These are phyloP conservation scores for Mucor sp. DNA, from an alignment of 371 early-diverging fungal genomes.

Conservation along the genomic window DNA sequence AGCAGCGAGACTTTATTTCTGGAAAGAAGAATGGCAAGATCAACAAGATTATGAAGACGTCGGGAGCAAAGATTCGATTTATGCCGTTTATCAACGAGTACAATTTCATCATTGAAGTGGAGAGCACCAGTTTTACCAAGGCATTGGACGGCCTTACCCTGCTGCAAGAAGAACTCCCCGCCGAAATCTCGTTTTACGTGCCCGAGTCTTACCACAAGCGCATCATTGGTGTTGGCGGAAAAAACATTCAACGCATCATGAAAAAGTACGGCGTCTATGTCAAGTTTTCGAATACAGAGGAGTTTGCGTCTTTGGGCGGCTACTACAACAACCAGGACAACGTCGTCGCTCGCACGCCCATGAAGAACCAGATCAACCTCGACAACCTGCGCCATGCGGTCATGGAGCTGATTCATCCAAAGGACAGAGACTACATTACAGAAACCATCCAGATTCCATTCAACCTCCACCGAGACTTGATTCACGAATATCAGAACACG, in stretches of 20 bases:
- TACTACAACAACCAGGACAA: slow-evolving; percentile 83
- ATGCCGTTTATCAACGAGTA: slow-evolving; percentile 65
- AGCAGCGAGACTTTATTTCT: slow-evolving; percentile 88
- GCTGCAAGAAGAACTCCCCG: slow-evolving; percentile 84
- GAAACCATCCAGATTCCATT: slow-evolving; percentile 46
- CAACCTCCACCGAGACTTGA: slow-evolving; percentile 46
- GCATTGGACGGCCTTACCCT: slow-evolving; percentile 71
- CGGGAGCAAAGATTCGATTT: slow-evolving; percentile 60
- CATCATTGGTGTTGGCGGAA: slow-evolving; percentile 94
- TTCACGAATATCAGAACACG: slow-evolving; percentile 41
- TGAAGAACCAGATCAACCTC: slow-evolving; percentile 77
- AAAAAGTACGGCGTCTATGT: slow-evolving; percentile 95
- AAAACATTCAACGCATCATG: slow-evolving; percentile 95
- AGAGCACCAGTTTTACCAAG: slow-evolving; percentile 55
- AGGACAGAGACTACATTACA: slow-evolving; percentile 54
- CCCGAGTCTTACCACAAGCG: slow-evolving; percentile 91
- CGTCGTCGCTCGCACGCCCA: slow-evolving; percentile 87
- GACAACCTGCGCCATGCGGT: slow-evolving; percentile 71
- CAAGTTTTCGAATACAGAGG: slow-evolving; percentile 87
- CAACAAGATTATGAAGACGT: slow-evolving; percentile 81
- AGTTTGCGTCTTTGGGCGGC: slow-evolving; percentile 76
- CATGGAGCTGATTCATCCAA: slow-evolving; percentile 70
- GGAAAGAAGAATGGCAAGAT: slow-evolving; percentile 97
- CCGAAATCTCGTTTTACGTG: slow-evolving; percentile 85
- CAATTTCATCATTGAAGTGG: slow-evolving; percentile 79